Percentiles rank a stretch among this genome's conserved stretches.
These are phyloP conservation scores for Bacterosira constricta DNA, from an alignment of 108 stramenopile species.

Conservation along the genomic window DNA sequence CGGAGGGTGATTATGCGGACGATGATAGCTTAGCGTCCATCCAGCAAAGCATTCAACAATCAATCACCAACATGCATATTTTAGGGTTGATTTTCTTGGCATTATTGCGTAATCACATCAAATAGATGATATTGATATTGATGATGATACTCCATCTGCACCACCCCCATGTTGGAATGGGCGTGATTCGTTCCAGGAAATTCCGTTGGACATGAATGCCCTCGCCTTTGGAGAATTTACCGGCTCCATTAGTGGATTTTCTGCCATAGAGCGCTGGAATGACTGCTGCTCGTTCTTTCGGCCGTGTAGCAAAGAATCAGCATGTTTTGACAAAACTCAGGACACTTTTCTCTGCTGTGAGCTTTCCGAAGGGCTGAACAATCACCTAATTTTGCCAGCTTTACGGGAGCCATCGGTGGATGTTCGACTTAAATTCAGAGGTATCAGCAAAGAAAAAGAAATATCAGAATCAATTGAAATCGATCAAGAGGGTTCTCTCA, in stretches of 20 bases:
- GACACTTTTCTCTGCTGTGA: conserved; percentile 26
- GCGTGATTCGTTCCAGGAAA: not conserved
- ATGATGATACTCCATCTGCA: not conserved
- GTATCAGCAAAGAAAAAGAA: not conserved
- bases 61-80: too few species aligned
- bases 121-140: not conserved
- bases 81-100: not conserved
- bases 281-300: conserved; percentile 34
- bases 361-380: conserved; percentile 11
- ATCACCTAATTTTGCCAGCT: conserved; percentile 44
- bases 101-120: not conserved
- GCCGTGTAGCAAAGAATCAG: not conserved
- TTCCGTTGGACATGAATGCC: not conserved
- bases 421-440: conserved; percentile 5
- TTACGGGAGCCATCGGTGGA: conserved; percentile 34
- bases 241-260: conserved; percentile 1
- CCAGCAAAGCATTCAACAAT: too few species aligned
- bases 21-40: too few species aligned
- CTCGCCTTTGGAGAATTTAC: not conserved
- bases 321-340: conserved; percentile 20
- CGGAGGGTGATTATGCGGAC: too few species aligned
- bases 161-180: not conserved
- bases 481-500: conserved; percentile 65
- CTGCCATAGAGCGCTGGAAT: conserved; percentile 22
- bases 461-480: conserved; percentile 18